Conservation (phyloP, 1,284 basidiomycete species). For the Pterulicium gracile region DNA sequence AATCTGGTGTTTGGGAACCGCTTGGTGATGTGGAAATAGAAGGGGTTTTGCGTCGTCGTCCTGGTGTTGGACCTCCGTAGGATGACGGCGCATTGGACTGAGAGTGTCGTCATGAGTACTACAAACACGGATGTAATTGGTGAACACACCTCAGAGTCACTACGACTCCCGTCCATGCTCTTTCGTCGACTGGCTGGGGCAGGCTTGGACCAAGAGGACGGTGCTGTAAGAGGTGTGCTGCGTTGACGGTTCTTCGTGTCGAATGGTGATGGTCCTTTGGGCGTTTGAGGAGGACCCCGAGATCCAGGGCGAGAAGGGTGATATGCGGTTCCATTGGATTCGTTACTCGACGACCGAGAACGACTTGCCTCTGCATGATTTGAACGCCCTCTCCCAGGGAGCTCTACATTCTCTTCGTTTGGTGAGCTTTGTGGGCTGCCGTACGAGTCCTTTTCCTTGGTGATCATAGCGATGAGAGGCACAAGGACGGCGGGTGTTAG, state of each 20-base stretch:
- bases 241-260: slow-evolving; percentile 56
- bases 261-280: slow-evolving; percentile 43
- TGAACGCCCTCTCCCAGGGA: slow-evolving; percentile 22
- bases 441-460: slow-evolving; percentile 39
- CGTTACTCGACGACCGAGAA: slow-evolving; percentile 49
- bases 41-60: slow-evolving; percentile 45
- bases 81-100: slow-evolving; percentile 26
- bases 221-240: slow-evolving; percentile 48
- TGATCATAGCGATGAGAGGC: slow-evolving; percentile 48
- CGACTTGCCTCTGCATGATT: slow-evolving; percentile 13
- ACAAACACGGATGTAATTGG: no score
- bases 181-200: slow-evolving; percentile 48
- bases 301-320: slow-evolving; percentile 20
- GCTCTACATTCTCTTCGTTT: slow-evolving; percentile 19
- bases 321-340: slow-evolving; percentile 34
- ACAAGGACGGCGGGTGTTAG: slow-evolving; percentile 18
- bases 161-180: slow-evolving; percentile 55
- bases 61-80: slow-evolving; percentile 28
- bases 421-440: slow-evolving; percentile 30
- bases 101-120: no score
- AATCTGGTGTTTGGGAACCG: slow-evolving; percentile 16
- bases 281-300: slow-evolving; percentile 33
- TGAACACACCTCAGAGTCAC: slow-evolving; percentile 57
- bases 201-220: slow-evolving; percentile 65
- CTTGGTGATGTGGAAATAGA: slow-evolving; percentile 57